Conservation (phyloP, 2,329 filamentous ascomycete genomes). For the Colletotrichum endophyticum region DNA sequence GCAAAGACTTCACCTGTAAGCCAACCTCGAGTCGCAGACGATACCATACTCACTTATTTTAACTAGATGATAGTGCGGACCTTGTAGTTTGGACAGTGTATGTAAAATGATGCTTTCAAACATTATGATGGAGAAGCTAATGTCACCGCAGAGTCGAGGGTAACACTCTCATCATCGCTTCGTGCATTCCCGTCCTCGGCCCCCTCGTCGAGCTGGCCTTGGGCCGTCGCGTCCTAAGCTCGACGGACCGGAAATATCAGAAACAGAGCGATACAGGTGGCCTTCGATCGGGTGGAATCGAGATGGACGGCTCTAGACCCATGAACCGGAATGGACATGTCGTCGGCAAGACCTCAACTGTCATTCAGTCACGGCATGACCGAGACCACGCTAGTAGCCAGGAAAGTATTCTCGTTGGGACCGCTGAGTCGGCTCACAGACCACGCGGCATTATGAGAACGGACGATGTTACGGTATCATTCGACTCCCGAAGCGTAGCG, state of each 20-base stretch:
- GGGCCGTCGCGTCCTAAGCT: neutral
- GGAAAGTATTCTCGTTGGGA: neutral
- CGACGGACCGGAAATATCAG: neutral
- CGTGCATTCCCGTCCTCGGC: neutral
- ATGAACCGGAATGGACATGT: neutral
- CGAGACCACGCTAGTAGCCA: neutral
- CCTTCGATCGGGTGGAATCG: neutral
- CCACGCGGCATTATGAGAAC: neutral
- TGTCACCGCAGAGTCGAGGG: neutral
- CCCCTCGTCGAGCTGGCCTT: neutral
- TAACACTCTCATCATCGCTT: neutral
- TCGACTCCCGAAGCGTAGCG: neutral
- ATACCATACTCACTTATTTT: neutral
- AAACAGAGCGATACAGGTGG: neutral
- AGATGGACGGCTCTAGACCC: neutral
- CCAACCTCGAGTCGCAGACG: accelerated
- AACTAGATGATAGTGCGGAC: neutral
- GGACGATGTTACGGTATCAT: neutral
- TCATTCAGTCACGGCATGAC: neutral
- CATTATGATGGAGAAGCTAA: neutral
- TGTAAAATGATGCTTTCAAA: neutral
- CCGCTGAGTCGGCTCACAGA: neutral
- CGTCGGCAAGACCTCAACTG: neutral
- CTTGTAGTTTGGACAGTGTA: slow-evolving; percentile 2
- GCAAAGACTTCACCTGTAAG: neutral